These are phyloP conservation scores for Dunaliella primolecta DNA, from an alignment of 139 green algal species.

Conservation along the genomic window DNA sequence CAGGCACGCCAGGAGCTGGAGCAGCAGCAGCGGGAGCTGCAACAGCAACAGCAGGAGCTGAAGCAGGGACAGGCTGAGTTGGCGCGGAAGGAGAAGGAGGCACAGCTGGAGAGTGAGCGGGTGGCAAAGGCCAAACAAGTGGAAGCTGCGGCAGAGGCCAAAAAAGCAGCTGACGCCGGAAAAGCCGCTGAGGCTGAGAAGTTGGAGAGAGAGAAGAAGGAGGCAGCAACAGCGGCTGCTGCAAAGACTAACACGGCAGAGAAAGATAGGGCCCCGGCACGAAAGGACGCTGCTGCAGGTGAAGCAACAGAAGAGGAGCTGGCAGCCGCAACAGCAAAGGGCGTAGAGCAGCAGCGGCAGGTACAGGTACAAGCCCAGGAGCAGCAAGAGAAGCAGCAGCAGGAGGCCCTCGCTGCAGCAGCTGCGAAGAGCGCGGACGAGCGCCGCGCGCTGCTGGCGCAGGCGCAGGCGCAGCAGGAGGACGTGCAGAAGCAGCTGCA, in stretches of 20 bases:
- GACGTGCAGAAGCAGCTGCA: not conserved
- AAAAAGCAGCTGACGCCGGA: not conserved
- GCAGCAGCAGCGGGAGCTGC: slow-evolving; percentile 9
- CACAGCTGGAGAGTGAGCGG: not conserved
- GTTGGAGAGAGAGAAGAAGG: not conserved
- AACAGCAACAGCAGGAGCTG: not conserved
- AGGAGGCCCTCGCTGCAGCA: not conserved
- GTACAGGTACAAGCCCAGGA: not conserved
- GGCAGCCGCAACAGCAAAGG: not conserved
- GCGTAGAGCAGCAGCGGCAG: not conserved
- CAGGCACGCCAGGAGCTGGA: not conserved
- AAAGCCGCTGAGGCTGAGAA: not conserved
- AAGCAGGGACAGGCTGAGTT: not conserved
- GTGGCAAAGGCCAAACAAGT: no score
- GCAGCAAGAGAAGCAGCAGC: not conserved
- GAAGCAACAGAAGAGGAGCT: not conserved
- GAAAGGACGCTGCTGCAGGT: not conserved
- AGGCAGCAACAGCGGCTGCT: no score
- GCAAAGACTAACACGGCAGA: no score
- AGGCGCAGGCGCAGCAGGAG: not conserved
- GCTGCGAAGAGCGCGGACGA: not conserved
- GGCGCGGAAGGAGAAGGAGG: not conserved
- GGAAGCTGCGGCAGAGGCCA: not conserved
- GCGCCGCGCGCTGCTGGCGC: not conserved
- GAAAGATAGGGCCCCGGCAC: no score